Conservation (phyloP, 441 rosid species). For the California macrophylla region DNA sequence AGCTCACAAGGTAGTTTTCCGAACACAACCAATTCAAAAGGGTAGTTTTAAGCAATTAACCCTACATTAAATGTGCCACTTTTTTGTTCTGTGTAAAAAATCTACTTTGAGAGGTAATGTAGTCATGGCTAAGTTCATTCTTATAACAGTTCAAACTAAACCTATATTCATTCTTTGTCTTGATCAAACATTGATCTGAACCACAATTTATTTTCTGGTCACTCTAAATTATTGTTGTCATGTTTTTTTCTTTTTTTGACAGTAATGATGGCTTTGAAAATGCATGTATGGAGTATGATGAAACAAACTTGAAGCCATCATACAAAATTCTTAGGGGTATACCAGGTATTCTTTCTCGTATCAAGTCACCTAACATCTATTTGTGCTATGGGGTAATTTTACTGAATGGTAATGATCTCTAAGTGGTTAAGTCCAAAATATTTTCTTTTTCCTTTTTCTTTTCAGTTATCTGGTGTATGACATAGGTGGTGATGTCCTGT, state of each 20-base stretch:
- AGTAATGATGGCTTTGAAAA: slow-evolving; percentile 75
- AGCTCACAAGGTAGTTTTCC: too few species aligned
- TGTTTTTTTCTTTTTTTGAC: slow-evolving; percentile 22
- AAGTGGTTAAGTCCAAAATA: background rate
- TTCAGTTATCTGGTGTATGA: background rate
- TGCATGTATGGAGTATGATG: slow-evolving; percentile 98
- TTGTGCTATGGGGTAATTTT: background rate
- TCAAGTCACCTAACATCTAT: slow-evolving; percentile 8
- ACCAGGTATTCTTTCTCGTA: slow-evolving; percentile 53
- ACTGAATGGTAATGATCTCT: slow-evolving; percentile 1
- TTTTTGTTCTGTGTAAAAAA: background rate
- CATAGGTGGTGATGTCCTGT: background rate
- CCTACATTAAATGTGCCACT: too few species aligned
- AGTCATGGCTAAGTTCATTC: slow-evolving; percentile 3
- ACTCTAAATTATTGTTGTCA: slow-evolving; percentile 14
- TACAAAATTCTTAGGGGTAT: slow-evolving; percentile 84
- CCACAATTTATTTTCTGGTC: slow-evolving; percentile 6
- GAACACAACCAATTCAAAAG: too few species aligned
- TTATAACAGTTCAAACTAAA: background rate
- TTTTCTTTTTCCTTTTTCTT: background rate
- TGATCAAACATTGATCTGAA: slow-evolving; percentile 2
- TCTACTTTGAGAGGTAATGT: slow-evolving; percentile 6
- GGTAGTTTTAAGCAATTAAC: too few species aligned
- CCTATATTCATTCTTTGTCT: slow-evolving; percentile 1
- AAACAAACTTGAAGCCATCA: slow-evolving; percentile 74